A percentile compares a stretch with the other conserved stretches of the same genome.
phyloP scores from a whole-genome alignment of 306 rosid species.

The Malus domestica region ASM211411v1 NC_041804.1:15825501-15826000 shows the following conservation, averaged over 20 bases:
- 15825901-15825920: conserved; percentile 81
- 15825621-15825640: background rate
- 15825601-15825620: background rate
- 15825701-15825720: conserved; percentile 75
- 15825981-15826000: conserved; percentile 67
- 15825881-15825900: conserved; percentile 65
- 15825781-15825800: conserved; percentile 71
- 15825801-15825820: conserved; percentile 60
- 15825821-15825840: conserved; percentile 87
- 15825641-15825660: background rate
- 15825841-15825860: conserved; percentile 75
- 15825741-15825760: conserved; percentile 57
- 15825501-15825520: background rate
- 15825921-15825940: conserved; percentile 35
- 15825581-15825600: background rate
- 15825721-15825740: conserved; percentile 78
- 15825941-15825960: conserved; percentile 28
- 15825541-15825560: conserved; percentile 2
- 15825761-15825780: conserved; percentile 62
- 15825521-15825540: background rate
- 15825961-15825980: conserved; percentile 31
- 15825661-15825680: conserved; percentile 16
- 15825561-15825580: background rate
- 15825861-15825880: conserved; percentile 85
- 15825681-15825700: conserved; percentile 23